These are phyloP conservation scores for Metschnikowia cubensis DNA, from an alignment of 805 yeast species.

Conservation along the genomic window DNA sequence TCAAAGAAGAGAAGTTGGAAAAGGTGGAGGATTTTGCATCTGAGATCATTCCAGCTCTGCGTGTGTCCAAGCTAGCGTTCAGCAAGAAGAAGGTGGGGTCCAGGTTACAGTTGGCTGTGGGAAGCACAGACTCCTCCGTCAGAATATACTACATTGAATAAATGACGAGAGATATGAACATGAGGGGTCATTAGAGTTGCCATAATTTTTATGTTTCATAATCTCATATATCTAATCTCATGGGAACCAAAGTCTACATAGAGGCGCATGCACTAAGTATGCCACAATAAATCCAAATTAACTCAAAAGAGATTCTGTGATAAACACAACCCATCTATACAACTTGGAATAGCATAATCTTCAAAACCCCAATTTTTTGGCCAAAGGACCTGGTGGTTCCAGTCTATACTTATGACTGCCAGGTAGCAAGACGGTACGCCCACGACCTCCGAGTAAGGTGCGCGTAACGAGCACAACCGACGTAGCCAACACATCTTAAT, in stretches of 20 bases:
- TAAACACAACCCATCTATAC: too few species aligned
- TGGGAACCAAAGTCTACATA: too few species aligned
- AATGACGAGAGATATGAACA: neutral
- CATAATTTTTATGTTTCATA: too few species aligned
- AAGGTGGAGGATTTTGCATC: conserved; percentile 32
- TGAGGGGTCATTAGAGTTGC: too few species aligned
- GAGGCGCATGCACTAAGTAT: too few species aligned
- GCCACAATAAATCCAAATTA: too few species aligned
- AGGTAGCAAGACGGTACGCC: neutral
- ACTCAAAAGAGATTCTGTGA: too few species aligned
- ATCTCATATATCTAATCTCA: too few species aligned
- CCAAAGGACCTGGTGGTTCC: too few species aligned
- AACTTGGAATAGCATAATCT: too few species aligned
- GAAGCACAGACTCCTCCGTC: conserved; percentile 63
- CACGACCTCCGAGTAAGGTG: neutral
- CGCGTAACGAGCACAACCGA: neutral
- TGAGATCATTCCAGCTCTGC: conserved; percentile 52
- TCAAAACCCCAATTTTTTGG: too few species aligned
- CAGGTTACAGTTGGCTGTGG: conserved; percentile 47
- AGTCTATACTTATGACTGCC: too few species aligned
- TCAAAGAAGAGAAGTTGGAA: conserved; percentile 10
- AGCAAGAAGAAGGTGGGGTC: conserved; percentile 22
- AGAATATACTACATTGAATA: conserved; percentile 33
- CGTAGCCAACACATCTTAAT: neutral
- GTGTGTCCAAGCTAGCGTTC: conserved; percentile 62